A percentile compares a stretch with the other conserved stretches of the same genome.
These are phyloP conservation scores for Helotiales sp. DNA, from an alignment of 2,329 filamentous ascomycete species.

Conservation along the genomic window DNA sequence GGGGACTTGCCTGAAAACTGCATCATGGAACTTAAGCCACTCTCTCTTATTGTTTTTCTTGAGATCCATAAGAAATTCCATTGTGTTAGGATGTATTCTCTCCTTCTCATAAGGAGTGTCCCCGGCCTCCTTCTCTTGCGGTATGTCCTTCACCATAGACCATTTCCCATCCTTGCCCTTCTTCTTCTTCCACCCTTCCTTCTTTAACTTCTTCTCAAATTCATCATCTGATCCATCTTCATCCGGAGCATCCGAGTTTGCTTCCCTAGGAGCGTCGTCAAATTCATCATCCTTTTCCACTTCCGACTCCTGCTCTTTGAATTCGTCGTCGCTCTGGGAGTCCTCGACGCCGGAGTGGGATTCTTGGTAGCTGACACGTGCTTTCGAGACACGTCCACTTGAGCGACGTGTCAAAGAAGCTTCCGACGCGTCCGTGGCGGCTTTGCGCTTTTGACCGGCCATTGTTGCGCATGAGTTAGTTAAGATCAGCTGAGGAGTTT, in stretches of 20 bases:
- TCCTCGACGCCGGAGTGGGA: slow-evolving; percentile 16
- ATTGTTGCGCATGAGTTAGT: slow-evolving; percentile 9
- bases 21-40: slow-evolving; percentile 56
- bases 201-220: slow-evolving; percentile 8
- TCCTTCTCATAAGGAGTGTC: slow-evolving; percentile 51
- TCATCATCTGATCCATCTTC: slow-evolving; percentile 10
- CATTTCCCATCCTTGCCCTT: slow-evolving; percentile 14
- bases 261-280: slow-evolving; percentile 3
- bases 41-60: slow-evolving; percentile 58
- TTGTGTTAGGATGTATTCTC: slow-evolving; percentile 56
- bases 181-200: slow-evolving; percentile 11
- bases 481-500: too few species aligned
- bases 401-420: slow-evolving; percentile 13
- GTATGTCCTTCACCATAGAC: slow-evolving; percentile 40
- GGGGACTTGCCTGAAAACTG: slow-evolving; percentile 9
- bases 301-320: not conserved
- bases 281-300: slow-evolving; percentile 12
- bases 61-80: slow-evolving; percentile 58
- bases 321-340: slow-evolving; percentile 11
- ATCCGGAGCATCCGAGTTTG: slow-evolving; percentile 3
- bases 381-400: slow-evolving; percentile 17
- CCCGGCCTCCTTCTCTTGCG: slow-evolving; percentile 42
- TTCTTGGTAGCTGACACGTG: slow-evolving; percentile 15
- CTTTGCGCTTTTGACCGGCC: slow-evolving; percentile 20
- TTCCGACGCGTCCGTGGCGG: not conserved